Evolutionary conservation across 73 alveolate genomes (phyloP), one percentile per base, ranked within the genome.

Genomic region (Uronychia binucleata): DNA sequence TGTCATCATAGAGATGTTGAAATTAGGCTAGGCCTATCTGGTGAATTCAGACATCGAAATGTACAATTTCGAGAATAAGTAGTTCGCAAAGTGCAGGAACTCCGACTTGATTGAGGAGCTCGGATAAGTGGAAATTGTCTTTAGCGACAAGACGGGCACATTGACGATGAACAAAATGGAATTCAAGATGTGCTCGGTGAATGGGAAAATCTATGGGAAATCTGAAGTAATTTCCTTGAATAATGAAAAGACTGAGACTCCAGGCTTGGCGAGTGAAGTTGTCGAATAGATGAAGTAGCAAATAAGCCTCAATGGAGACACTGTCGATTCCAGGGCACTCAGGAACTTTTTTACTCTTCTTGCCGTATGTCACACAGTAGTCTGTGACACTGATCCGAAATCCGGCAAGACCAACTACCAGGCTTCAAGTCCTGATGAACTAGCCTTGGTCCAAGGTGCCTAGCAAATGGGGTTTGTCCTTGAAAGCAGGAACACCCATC

Each of bases 121-220:
- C 81, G 99, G 99, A 0, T 97, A 98, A 88, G 99, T 98, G 29
- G 98, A 96, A 78, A 98, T 98, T 90, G 95, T 98, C n/a, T 98
- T 98, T 82, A 94, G 99, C 26, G 99, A 98, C 91, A 98, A 98
- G 92, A 98, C 99, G 0, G 99, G 99, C 26, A 98, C 99, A 28
- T 93, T 98, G 58, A 98, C 99, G 0, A 93, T 96, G 83, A 98
- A 98, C 92, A 93, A 90, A 82, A 98, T 98, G 99, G 99, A 96
- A 32, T 98, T 98, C 74, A 96, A 96, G 78, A 94, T 97, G 81
- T 96, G 99, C 88, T 90, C 97, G 75, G 93, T 94, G 57, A 88
- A 91, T 33, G 97, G 97, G 32, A 85, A 79, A 77, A 89, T 89
- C 78, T 94, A 91, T 86, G 98, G 98, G 46, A 89, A 91, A 57